Evolutionary conservation across 2,329 filamentous ascomycete species (phyloP).

Genomic region (Magnaporthiopsis poae): DNA sequence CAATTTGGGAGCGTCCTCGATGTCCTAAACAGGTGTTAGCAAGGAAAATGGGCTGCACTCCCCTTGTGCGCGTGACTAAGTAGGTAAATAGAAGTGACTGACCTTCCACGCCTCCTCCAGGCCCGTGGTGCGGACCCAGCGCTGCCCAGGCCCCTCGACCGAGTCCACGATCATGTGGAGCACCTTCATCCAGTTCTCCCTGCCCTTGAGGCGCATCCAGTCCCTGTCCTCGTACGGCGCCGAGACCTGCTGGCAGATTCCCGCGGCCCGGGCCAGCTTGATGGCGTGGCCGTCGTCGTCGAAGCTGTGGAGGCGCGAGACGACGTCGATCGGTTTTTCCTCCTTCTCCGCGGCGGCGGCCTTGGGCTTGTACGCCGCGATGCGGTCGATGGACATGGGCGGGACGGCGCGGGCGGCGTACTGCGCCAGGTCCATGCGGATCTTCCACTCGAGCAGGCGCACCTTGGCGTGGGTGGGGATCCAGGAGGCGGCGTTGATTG

Average conservation of each 20-base stretch:
- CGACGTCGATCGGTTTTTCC: constrained; percentile 25
- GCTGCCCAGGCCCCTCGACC: constrained; percentile 39
- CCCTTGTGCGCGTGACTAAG: background rate
- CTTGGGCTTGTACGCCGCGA: constrained; percentile 50
- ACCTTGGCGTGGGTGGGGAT: constrained; percentile 50
- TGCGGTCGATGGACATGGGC: constrained; percentile 46
- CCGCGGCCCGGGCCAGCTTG: constrained; percentile 64
- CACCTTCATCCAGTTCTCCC: constrained; percentile 50
- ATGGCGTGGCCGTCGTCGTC: constrained; percentile 72
- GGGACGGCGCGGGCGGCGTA: constrained; percentile 63
- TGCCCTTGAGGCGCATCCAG: constrained; percentile 43
- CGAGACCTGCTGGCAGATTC: constrained; percentile 48
- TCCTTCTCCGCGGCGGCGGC: constrained; percentile 14
- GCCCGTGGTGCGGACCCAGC: constrained; percentile 54
- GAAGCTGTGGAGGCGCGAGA: constrained; percentile 35
- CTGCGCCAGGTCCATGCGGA: constrained; percentile 60
- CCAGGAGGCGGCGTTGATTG: constrained; percentile 52
- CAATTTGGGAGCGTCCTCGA: constrained; percentile 3
- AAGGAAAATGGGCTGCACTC: background rate
- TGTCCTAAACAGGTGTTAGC: background rate
- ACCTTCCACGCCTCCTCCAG: constrained; percentile 57
- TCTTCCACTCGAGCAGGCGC: constrained; percentile 73
- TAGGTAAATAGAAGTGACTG: constrained; percentile 10
- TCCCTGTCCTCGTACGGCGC: constrained; percentile 31
- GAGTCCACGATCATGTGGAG: constrained; percentile 54